These are phyloP conservation scores for Acacia concinna DNA, from an alignment of 331 rosid genomes.

Conservation along the genomic window DNA sequence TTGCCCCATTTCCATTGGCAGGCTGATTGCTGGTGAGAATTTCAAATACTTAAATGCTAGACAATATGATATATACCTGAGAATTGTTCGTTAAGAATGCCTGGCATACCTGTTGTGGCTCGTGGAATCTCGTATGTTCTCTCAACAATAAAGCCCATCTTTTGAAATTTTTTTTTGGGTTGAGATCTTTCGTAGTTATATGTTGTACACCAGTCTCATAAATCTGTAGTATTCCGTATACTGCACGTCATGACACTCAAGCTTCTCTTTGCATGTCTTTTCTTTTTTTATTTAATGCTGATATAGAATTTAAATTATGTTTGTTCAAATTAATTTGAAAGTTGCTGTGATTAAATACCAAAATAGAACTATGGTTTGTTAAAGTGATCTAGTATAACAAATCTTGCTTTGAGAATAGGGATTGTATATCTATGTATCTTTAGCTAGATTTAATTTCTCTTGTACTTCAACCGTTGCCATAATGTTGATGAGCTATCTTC, in stretches of 20 bases:
- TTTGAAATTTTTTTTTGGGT: neutral
- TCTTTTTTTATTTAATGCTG: neutral
- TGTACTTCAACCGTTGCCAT: neutral
- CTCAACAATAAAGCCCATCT: neutral
- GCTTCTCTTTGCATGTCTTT: neutral
- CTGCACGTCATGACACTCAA: neutral
- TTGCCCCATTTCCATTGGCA: constrained; percentile 19
- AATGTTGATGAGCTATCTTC: neutral
- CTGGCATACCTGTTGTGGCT: constrained; percentile 43
- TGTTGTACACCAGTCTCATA: neutral
- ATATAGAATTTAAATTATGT: neutral
- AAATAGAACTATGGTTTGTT: neutral
- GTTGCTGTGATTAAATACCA: neutral
- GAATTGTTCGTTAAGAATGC: constrained; percentile 39
- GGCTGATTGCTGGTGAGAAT: constrained; percentile 32
- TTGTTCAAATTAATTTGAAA: neutral
- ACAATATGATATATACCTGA: constrained; percentile 26
- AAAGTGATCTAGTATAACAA: neutral
- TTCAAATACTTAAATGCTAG: constrained; percentile 16
- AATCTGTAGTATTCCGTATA: neutral
- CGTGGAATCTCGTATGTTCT: constrained; percentile 46
- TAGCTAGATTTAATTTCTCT: neutral
- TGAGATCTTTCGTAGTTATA: neutral
- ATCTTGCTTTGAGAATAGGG: neutral
- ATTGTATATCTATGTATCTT: neutral